Percentiles rank a stretch among this genome's conserved stretches.
These are phyloP conservation scores for Vicia faba DNA, from an alignment of 306 rosid genomes.

Conservation along the genomic window DNA sequence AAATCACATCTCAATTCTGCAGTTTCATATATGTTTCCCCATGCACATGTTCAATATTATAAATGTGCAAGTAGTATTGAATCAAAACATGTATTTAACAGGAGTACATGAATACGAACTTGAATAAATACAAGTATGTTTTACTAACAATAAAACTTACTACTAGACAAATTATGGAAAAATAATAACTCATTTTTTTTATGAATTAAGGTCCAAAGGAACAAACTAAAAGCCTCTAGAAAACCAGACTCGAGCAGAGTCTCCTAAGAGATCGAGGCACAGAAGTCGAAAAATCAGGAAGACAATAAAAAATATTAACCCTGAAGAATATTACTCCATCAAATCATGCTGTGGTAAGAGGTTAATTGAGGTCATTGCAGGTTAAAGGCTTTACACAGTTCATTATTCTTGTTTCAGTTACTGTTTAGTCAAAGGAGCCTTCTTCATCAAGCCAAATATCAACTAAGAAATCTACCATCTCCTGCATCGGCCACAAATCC, in stretches of 20 bases:
- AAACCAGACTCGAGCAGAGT: not conserved
- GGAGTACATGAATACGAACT: constrained; percentile 11
- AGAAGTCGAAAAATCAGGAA: not conserved
- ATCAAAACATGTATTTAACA: constrained; percentile 1
- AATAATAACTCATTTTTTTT: constrained; percentile 24
- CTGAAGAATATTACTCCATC: constrained; percentile 24
- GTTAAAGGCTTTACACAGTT: constrained; percentile 37
- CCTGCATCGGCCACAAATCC: constrained; percentile 59
- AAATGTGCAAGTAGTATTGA: constrained; percentile 19
- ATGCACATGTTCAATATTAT: not conserved
- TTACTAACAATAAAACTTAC: constrained; percentile 23
- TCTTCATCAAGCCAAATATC: constrained; percentile 94
- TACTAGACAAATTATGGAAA: constrained; percentile 27
- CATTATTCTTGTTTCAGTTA: constrained; percentile 37
- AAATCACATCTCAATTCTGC: no score
- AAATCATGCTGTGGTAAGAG: constrained; percentile 33
- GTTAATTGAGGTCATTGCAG: constrained; percentile 39
- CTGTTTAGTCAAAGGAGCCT: constrained; percentile 65
- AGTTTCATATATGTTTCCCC: no score
- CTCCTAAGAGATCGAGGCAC: not conserved
- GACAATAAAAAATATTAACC: not conserved
- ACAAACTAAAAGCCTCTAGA: not conserved
- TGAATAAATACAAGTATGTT: not conserved
- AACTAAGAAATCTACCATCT: constrained; percentile 96
- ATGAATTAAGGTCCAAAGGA: not conserved